phyloP scores from a whole-genome alignment of 192 early-diverging fungal species.

The Gryganskiella cystojenkinii region DNA sequence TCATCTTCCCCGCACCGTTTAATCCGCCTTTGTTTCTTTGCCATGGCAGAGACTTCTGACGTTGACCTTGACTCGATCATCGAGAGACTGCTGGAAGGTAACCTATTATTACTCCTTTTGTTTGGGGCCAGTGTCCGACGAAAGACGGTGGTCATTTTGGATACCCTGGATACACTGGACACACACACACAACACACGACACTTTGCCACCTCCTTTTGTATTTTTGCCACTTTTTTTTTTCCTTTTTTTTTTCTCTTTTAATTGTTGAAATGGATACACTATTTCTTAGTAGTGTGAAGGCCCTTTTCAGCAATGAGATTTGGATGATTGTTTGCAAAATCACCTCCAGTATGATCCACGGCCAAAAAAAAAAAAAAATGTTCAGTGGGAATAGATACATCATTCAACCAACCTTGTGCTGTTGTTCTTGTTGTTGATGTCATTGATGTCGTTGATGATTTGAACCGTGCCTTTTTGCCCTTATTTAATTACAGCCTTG shows the following conservation, averaged over 20 bases:
- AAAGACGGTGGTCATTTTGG: background rate
- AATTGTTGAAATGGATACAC: conserved; percentile 4
- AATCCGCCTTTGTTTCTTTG: background rate
- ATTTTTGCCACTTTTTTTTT: background rate
- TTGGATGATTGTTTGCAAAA: too few relatives aligned
- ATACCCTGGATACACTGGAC: background rate
- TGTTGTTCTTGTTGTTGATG: too few relatives aligned
- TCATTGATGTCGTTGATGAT: too few relatives aligned
- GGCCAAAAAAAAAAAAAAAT: too few relatives aligned
- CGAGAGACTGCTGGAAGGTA: conserved; percentile 93
- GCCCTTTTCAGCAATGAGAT: background rate
- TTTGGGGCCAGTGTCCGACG: too few relatives aligned
- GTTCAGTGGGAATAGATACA: too few relatives aligned
- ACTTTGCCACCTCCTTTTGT: background rate
- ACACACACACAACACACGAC: background rate
- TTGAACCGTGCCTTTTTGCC: too few relatives aligned
- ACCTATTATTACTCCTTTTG: background rate
- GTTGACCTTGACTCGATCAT: conserved; percentile 93
- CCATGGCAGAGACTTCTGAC: conserved; percentile 63
- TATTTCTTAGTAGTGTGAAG: background rate
- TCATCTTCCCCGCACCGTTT: too few relatives aligned
- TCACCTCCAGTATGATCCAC: too few relatives aligned
- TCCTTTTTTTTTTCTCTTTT: background rate
- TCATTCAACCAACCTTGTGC: too few relatives aligned
- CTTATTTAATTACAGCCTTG: too few relatives aligned